Base-by-base conservation (phyloP, 2,329 filamentous ascomycete species). In the Fusarium continuum region DNA sequence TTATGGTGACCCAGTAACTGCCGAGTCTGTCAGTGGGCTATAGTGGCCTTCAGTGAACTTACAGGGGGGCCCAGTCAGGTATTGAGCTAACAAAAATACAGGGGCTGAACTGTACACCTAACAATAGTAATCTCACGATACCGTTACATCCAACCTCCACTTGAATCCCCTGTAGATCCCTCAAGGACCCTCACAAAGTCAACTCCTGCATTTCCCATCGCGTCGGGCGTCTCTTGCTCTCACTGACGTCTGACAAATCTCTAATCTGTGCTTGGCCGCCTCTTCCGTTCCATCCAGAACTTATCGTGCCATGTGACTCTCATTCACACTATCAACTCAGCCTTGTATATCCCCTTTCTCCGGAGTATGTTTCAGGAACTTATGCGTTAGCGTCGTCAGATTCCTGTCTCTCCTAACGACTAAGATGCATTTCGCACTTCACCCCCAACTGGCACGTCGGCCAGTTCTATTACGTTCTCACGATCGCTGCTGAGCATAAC, bases 131-230 rank as follows among this genome's bases (percentile, higher is more conserved):
- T 32, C 49, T 34, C 22, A 32, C 54, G 26, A 57, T 59, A 48
- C 35, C 55, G 47, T 54, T 51, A 43, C 50, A 60, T 52, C 47
- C 19, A 19, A 31, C 39, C 49, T 46, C 54, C 54, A 41, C 35
- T 28, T 13, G 8, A 20, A 29, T 32, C 46, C 53, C 48, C 53
- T 43, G 32, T 39, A 54, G 41, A 40, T 43, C 51, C 29, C 34
- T 34, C 23, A 36, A 3, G 7, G 28, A 44, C 26, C 41, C 49
- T 43, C 49, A 38, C 43, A 34, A 28, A 38, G 26, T n/a, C 25
- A 20, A 31, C 40, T 55, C 35, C 40, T 3, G 13, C 49, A 59
- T 53, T 60, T 53, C 52, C 25, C 35, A 32, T 53, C 56, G 54
- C 56, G 9, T 60, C 55, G 25, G 36, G 56, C 56, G 56, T 38